phyloP scores from a whole-genome alignment of 306 rosid genomes.

The Leucaena leucocephala region DNA sequence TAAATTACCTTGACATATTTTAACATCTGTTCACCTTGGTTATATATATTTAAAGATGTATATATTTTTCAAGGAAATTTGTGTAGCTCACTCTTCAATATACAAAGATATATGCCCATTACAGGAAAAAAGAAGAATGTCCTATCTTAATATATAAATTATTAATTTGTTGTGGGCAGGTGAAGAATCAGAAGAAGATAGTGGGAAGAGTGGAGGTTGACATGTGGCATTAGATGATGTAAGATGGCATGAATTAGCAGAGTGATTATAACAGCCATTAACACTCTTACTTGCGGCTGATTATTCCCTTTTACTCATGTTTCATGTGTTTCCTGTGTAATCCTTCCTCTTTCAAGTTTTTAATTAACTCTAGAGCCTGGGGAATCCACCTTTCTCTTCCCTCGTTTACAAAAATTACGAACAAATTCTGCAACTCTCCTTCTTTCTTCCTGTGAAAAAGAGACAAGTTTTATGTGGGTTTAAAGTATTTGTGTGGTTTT shows the following conservation, averaged over 20 bases:
- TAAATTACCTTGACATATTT: no score
- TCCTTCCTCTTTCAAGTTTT: no score
- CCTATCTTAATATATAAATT: neutral
- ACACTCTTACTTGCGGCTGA: neutral
- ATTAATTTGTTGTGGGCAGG: neutral
- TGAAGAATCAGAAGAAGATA: neutral
- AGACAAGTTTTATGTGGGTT: neutral
- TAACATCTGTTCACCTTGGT: no score
- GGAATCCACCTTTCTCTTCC: neutral
- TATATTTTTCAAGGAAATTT: neutral
- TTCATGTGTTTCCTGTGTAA: neutral
- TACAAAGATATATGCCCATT: neutral
- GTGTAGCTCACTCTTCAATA: neutral
- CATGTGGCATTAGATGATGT: neutral
- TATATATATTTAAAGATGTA: no score
- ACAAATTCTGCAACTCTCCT: neutral
- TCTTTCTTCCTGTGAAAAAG: no score
- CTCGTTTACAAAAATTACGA: neutral
- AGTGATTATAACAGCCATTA: neutral
- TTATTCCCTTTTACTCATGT: neutral
- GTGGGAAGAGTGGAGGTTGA: neutral
- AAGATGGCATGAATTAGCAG: neutral
- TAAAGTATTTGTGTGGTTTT: neutral
- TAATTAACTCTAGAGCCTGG: neutral
- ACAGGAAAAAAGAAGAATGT: neutral